phyloP scores from a whole-genome alignment of 2,329 filamentous ascomycete genomes.

The Aspergillus novoparasiticus region DNA sequence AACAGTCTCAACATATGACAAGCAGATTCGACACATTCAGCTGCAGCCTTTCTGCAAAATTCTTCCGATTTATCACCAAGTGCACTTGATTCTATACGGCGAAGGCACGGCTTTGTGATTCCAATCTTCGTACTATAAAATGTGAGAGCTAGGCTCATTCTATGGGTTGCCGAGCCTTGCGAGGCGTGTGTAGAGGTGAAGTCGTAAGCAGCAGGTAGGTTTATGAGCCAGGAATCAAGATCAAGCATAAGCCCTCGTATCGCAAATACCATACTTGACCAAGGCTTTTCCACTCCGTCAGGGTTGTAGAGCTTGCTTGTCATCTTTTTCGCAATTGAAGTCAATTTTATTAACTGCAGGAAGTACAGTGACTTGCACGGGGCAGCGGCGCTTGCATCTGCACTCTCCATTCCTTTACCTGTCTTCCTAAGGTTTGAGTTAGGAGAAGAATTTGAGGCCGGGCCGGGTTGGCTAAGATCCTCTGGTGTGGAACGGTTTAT shows the following conservation, averaged over 20 bases:
- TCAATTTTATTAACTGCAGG: slow-evolving; percentile 40
- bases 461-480: slow-evolving; percentile 24
- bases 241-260: slow-evolving; percentile 42
- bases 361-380: slow-evolving; percentile 46
- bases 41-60: slow-evolving; percentile 42
- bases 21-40: slow-evolving; percentile 46
- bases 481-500: slow-evolving; percentile 29
- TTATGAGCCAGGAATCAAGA: slow-evolving; percentile 44
- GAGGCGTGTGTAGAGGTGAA: slow-evolving; percentile 42
- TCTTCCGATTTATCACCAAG: slow-evolving; percentile 37
- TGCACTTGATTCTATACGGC: slow-evolving; percentile 38
- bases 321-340: slow-evolving; percentile 41
- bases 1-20: slow-evolving; percentile 44
- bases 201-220: slow-evolving; percentile 42
- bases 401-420: slow-evolving; percentile 14
- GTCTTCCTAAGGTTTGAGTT: slow-evolving; percentile 25
- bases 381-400: slow-evolving; percentile 25
- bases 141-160: slow-evolving; percentile 44
- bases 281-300: slow-evolving; percentile 37
- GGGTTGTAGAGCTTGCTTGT: slow-evolving; percentile 44
- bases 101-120: slow-evolving; percentile 48
- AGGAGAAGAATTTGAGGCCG: slow-evolving; percentile 21
- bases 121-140: slow-evolving; percentile 48
- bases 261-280: slow-evolving; percentile 41
- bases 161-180: slow-evolving; percentile 36